Evolutionary conservation across 768 basidiomycete species (phyloP).

Genomic region (Lactifluus piperatus): DNA sequence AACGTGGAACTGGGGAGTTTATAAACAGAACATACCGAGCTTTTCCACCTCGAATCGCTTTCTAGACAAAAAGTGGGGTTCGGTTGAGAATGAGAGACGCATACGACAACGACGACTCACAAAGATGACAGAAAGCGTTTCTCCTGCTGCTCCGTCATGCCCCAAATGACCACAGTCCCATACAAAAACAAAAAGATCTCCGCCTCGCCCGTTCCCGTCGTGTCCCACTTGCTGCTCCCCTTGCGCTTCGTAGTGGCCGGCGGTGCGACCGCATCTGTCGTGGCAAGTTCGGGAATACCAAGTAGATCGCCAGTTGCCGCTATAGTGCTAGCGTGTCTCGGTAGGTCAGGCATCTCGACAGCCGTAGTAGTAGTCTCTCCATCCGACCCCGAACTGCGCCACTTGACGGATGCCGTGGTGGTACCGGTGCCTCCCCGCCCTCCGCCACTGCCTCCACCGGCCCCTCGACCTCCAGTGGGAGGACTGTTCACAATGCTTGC

Average conservation of each 20-base stretch:
- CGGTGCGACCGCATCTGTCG: conserved; percentile 18
- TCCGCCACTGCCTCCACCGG: not conserved
- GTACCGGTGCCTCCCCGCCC: not conserved
- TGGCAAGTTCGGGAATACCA: conserved; percentile 57
- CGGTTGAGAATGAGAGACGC: conserved; percentile 4
- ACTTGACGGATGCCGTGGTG: conserved; percentile 19
- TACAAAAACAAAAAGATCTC: conserved; percentile 94
- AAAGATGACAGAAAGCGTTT: conserved; percentile 83
- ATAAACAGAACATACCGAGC: conserved; percentile 41
- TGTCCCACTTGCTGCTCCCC: conserved; percentile 55
- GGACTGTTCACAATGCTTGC: conserved; percentile 17
- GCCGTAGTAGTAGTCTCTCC: conserved; percentile 20
- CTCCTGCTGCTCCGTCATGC: conserved; percentile 92
- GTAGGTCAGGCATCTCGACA: conserved; percentile 10
- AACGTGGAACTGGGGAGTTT: not conserved
- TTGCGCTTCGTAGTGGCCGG: conserved; percentile 38
- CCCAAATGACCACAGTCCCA: conserved; percentile 95
- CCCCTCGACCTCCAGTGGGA: conserved; percentile 12
- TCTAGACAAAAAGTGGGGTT: conserved; percentile 36
- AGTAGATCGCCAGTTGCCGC: conserved; percentile 57
- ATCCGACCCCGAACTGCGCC: conserved; percentile 22
- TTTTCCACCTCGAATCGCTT: conserved; percentile 93
- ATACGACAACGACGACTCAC: conserved; percentile 38
- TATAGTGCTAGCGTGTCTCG: not conserved
- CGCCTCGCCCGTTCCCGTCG: conserved; percentile 51